A percentile compares a stretch with the other conserved stretches of the same genome.
phyloP scores from a whole-genome alignment of 129 eudicot genomes.

The Saussurea involucrata region DNA sequence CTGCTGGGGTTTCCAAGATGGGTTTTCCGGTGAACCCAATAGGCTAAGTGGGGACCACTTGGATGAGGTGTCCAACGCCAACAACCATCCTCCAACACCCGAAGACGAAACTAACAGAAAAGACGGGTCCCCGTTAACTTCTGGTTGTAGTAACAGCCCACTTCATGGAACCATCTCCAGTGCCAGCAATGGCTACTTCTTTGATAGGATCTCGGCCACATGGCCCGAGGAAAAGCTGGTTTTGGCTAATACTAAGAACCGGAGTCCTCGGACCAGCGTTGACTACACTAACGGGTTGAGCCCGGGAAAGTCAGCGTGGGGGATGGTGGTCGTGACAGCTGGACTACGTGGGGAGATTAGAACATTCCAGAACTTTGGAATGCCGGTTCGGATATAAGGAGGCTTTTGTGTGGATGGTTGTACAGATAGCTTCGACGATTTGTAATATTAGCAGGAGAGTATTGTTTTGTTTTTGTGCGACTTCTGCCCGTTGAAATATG shows the following conservation, averaged over 20 bases:
- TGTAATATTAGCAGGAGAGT: slow-evolving; percentile 60
- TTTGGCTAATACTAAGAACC: slow-evolving; percentile 48
- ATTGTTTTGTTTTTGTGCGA: slow-evolving; percentile 41
- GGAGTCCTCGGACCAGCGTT: slow-evolving; percentile 67
- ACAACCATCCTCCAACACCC: slow-evolving; percentile 77
- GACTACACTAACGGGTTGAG: slow-evolving; percentile 62
- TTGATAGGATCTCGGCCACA: slow-evolving; percentile 81
- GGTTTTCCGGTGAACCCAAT: slow-evolving; percentile 30
- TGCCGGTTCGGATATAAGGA: slow-evolving; percentile 64
- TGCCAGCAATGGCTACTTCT: slow-evolving; percentile 69
- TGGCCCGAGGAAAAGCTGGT: slow-evolving; percentile 95
- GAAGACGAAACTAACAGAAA: slow-evolving; percentile 43
- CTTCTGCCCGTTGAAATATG: slow-evolving; percentile 40
- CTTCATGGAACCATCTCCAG: slow-evolving; percentile 63
- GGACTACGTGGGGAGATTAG: slow-evolving; percentile 83
- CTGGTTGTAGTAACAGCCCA: slow-evolving; percentile 57
- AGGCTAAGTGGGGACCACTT: slow-evolving; percentile 19
- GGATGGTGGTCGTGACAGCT: slow-evolving; percentile 94
- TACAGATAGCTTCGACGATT: slow-evolving; percentile 63
- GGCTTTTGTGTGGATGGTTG: slow-evolving; percentile 33
- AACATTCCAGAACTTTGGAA: slow-evolving; percentile 90
- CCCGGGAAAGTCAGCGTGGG: slow-evolving; percentile 80
- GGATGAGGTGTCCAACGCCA: slow-evolving; percentile 48
- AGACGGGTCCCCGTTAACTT: slow-evolving; percentile 45
- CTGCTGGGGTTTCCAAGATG: slow-evolving; percentile 46